Evolutionary conservation across 768 basidiomycete species (phyloP), one percentile per base, ranked within the genome.

Genomic region (Rhodotorula diobovata): DNA sequence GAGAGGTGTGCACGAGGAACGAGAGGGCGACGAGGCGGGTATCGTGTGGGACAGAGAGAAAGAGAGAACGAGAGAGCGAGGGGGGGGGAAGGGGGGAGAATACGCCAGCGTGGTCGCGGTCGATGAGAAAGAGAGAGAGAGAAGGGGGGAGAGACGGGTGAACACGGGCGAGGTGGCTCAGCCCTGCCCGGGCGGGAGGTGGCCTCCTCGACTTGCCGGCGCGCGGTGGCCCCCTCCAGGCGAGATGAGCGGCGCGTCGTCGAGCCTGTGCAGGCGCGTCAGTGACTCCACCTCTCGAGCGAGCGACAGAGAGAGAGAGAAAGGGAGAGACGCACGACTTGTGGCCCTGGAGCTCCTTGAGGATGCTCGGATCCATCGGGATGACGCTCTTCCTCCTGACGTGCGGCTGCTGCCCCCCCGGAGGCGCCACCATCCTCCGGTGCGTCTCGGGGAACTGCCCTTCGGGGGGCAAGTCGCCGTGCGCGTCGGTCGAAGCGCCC

Each of bases 361-460:
- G 82, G 39, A 95, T 92, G 58, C 87, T 87, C 4, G 93, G 91
- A 81, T 94, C 93, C 78, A 94, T 90, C 90, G 80, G 94, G 71
- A 97, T 84, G 58, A 95, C 93, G 77, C 92, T 95, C 84, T 93
- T 96, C 81, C 95, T 86, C 76, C 95, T 87, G 45, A 94, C 87
- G 81, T 99, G 95, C 64, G 93, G 85, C 55, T 88, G 41, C 58
- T 45, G 58, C 57, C 2, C 86, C 68, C 71, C 72, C 46, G 64
- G 39, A 9, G 61, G 59, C 7, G 78, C 80, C 63, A 79, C 78
- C 25, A 78, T 78, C 30, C 68, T 57, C 25, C 73, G 61, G 5
- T 68, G 61, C 65, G 76, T 70, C 58, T 71, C 71, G n/a, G 66
- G 68, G 61, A 71, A 70, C 25, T 64, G 64, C 37, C 67, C 60